phyloP scores from a whole-genome alignment of 805 yeast genomes.

The Sungouiella thailandica region DNA sequence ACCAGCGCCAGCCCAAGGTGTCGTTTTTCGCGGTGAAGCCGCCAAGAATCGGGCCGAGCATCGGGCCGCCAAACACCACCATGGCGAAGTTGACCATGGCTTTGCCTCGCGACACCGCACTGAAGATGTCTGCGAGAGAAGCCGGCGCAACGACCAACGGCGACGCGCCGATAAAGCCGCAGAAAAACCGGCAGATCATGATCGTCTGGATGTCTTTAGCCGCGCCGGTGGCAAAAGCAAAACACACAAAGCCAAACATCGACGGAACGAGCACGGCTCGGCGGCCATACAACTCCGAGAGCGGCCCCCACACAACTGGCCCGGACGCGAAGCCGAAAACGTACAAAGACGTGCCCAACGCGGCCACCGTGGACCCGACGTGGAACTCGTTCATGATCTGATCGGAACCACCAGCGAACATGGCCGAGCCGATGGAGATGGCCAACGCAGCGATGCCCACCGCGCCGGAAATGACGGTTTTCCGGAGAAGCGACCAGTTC shows the following conservation, averaged over 20 bases:
- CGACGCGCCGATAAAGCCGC: slow-evolving; percentile 21
- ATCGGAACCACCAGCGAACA: slow-evolving; percentile 60
- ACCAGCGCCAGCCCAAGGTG: slow-evolving; percentile 81
- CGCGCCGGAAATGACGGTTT: slow-evolving; percentile 19
- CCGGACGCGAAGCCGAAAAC: slow-evolving; percentile 95
- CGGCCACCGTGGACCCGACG: slow-evolving; percentile 64
- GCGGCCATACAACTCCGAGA: slow-evolving; percentile 77
- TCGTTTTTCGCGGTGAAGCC: slow-evolving; percentile 55
- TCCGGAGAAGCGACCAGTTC: slow-evolving; percentile 53
- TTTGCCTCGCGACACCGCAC: slow-evolving; percentile 15
- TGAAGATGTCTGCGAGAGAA: slow-evolving; percentile 18
- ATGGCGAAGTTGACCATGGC: slow-evolving; percentile 20
- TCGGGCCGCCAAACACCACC: slow-evolving; percentile 32
- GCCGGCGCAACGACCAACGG: slow-evolving; percentile 24
- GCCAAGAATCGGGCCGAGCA: slow-evolving; percentile 34
- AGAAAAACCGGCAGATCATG: slow-evolving; percentile 20
- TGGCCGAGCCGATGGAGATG: slow-evolving; percentile 74
- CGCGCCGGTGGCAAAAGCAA: slow-evolving; percentile 42
- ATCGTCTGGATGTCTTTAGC: slow-evolving; percentile 21
- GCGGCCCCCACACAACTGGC: slow-evolving; percentile 86
- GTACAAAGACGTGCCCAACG: slow-evolving; percentile 71
- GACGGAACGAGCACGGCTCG: slow-evolving; percentile 55
- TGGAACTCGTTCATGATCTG: slow-evolving; percentile 47
- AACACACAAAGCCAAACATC: slow-evolving; percentile 50
- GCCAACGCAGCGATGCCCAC: slow-evolving; percentile 30